phyloP scores from a whole-genome alignment of 352 stramenopile genomes.

The Thraustotheca clavata region DNA sequence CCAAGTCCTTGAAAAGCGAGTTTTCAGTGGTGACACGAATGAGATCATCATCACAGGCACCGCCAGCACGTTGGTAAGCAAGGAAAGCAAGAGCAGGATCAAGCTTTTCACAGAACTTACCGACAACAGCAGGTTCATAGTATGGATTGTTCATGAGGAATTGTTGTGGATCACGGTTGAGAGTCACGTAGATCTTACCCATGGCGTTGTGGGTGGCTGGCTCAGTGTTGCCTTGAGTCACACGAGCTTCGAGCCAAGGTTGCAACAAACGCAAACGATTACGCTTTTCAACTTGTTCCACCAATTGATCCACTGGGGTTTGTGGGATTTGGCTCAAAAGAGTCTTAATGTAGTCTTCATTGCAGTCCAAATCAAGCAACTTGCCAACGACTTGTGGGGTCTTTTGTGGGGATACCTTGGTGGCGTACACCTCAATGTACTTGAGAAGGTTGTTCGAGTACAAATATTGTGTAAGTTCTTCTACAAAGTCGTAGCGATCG shows the following conservation, averaged over 20 bases:
- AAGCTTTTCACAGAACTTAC: conserved; percentile 99
- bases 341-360: conserved; percentile 99
- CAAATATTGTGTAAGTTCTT: conserved; percentile 99
- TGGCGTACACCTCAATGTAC: conserved; percentile 99
- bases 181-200: conserved; percentile 99
- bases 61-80: conserved; percentile 97
- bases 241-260: conserved; percentile 98
- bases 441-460: conserved; percentile 99
- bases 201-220: conserved; percentile 99
- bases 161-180: conserved; percentile 98
- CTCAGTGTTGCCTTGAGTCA: conserved; percentile 98
- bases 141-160: conserved; percentile 99
- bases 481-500: conserved; percentile 98
- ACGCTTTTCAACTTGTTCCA: conserved; percentile 97
- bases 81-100: conserved; percentile 99
- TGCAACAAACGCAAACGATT: conserved; percentile 99
- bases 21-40: conserved; percentile 98
- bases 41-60: conserved; percentile 98
- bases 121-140: conserved; percentile 98
- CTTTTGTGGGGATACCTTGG: conserved; percentile 96
- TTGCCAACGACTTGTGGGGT: conserved; percentile 98
- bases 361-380: conserved; percentile 96
- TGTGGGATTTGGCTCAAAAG: conserved; percentile 97
- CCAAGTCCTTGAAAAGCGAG: conserved; percentile 98
- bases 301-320: conserved; percentile 96